Conservation (phyloP, 768 basidiomycete genomes). For the Boletus rex-veris region DNA sequence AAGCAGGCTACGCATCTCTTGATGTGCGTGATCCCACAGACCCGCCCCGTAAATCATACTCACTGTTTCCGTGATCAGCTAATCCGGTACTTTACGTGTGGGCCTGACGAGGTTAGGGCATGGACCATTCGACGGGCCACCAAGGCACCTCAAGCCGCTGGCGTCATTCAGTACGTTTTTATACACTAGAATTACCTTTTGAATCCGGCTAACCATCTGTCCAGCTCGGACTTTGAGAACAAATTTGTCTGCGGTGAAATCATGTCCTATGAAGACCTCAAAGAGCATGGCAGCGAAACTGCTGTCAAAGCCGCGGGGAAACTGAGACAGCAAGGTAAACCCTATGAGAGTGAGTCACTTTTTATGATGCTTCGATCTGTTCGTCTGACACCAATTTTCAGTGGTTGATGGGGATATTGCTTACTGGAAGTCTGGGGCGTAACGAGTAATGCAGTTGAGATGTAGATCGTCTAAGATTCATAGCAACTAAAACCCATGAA, state of each 20-base stretch:
- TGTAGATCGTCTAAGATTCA: background rate
- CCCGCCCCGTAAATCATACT: background rate
- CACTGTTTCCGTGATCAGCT: constrained; percentile 45
- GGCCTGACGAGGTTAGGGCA: constrained; percentile 94
- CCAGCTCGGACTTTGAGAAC: constrained; percentile 93
- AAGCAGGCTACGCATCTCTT: constrained; percentile 85
- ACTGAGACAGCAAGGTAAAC: constrained; percentile 93
- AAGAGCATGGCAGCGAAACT: constrained; percentile 85
- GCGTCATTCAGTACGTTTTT: constrained; percentile 85
- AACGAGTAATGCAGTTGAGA: background rate
- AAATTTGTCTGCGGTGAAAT: constrained; percentile 98
- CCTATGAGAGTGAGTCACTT: constrained; percentile 77
- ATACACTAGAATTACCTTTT: background rate
- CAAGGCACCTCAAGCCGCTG: constrained; percentile 95
- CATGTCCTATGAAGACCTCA: constrained; percentile 87
- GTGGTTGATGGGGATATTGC: constrained; percentile 90
- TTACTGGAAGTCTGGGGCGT: constrained; percentile 83
- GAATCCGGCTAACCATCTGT: background rate
- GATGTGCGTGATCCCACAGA: constrained; percentile 50
- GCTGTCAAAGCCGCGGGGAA: constrained; percentile 95
- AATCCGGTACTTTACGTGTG: constrained; percentile 96
- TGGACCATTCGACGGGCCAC: constrained; percentile 96
- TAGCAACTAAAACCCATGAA: background rate
- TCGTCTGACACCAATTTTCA: constrained; percentile 25
- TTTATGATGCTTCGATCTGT: background rate